A percentile compares a stretch with the other conserved stretches of the same genome.
These are phyloP conservation scores for Zalaria obscura DNA, from an alignment of 2,329 filamentous ascomycete species.

Conservation along the genomic window DNA sequence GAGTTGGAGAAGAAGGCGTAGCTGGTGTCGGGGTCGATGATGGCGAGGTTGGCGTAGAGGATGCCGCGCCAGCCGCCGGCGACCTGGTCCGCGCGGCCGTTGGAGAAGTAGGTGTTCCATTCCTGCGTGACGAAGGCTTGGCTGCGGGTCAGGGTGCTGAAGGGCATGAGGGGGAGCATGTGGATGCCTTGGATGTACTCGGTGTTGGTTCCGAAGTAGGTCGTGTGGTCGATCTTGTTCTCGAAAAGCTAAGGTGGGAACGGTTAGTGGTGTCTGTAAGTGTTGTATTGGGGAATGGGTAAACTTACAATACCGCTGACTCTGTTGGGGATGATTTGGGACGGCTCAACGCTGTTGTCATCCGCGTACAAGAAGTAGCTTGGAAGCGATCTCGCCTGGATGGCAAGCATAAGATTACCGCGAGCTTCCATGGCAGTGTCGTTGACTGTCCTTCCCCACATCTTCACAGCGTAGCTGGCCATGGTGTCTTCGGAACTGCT, in stretches of 20 bases:
- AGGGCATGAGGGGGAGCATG: constrained; percentile 64
- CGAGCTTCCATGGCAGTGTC: constrained; percentile 68
- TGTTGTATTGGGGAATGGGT: background rate
- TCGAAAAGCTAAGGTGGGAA: constrained; percentile 51
- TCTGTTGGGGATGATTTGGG: constrained; percentile 69
- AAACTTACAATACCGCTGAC: constrained; percentile 36
- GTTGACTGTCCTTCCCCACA: constrained; percentile 76
- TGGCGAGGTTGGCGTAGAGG: constrained; percentile 67
- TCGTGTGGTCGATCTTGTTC: constrained; percentile 88
- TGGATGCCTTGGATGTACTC: constrained; percentile 50
- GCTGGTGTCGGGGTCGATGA: constrained; percentile 54
- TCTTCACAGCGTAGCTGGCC: constrained; percentile 75
- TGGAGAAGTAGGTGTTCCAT: constrained; percentile 65
- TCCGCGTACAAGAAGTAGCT: constrained; percentile 70
- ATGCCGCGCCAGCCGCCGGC: constrained; percentile 75
- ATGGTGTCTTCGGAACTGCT: constrained; percentile 84
- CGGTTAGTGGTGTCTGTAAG: constrained; percentile 8
- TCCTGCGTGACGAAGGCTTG: constrained; percentile 63
- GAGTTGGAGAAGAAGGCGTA: constrained; percentile 61
- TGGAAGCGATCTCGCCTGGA: constrained; percentile 59
- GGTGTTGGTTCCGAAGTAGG: constrained; percentile 56
- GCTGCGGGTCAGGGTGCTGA: constrained; percentile 52
- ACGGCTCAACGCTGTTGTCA: constrained; percentile 57
- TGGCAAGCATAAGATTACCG: constrained; percentile 67
- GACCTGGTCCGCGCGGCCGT: constrained; percentile 49